Conservation (phyloP, 2,329 filamentous ascomycete species). For the Aureobasidium sp. region DNA sequence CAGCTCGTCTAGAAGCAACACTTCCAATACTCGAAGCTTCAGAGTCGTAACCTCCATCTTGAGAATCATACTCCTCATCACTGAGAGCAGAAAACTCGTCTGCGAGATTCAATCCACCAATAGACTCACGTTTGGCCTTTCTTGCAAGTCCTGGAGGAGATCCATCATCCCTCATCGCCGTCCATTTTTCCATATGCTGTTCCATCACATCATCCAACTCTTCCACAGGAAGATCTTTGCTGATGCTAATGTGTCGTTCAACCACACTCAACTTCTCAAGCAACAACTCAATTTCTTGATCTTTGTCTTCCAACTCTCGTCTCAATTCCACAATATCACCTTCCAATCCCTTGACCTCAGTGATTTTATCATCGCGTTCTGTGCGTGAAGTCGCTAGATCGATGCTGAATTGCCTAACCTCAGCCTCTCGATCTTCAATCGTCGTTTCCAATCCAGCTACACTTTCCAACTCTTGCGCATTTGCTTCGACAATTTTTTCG, state of each 20-base stretch:
- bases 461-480: background rate
- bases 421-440: constrained; percentile 3
- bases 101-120: background rate
- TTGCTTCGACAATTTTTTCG: background rate
- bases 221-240: background rate
- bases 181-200: background rate
- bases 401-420: background rate
- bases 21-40: background rate
- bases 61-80: background rate
- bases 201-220: background rate
- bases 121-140: background rate
- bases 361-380: constrained; percentile 2
- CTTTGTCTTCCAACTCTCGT: background rate
- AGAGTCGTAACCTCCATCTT: background rate
- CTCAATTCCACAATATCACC: background rate
- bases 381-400: background rate
- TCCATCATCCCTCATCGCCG: background rate
- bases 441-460: background rate
- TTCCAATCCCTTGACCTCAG: constrained; percentile 8
- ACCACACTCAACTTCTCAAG: background rate
- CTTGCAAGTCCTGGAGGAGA: background rate
- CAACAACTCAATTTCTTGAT: background rate
- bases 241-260: background rate
- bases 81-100: background rate
- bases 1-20: background rate